Conservation (phyloP, 305 asterid species). For the Euphrasia arctica region DNA sequence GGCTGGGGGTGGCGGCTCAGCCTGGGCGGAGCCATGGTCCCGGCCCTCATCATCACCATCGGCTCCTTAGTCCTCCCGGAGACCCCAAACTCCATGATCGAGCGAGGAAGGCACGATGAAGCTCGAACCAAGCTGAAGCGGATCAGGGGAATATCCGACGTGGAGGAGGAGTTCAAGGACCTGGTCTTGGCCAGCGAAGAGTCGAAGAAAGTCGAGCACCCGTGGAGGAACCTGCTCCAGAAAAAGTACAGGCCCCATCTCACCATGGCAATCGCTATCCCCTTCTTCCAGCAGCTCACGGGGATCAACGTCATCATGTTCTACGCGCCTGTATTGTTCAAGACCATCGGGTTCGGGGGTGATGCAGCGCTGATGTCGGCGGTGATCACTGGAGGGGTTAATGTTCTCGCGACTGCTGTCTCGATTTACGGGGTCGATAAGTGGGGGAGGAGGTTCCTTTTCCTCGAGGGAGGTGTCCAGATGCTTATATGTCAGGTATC, state of each 20-base stretch:
- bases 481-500: slow-evolving; percentile 55
- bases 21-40: slow-evolving; percentile 54
- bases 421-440: slow-evolving; percentile 55
- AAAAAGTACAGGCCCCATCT: slow-evolving; percentile 53
- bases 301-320: slow-evolving; percentile 66
- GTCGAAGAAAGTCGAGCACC: slow-evolving; percentile 41
- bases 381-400: slow-evolving; percentile 52
- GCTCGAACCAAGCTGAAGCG: slow-evolving; percentile 35
- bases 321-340: slow-evolving; percentile 54
- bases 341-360: slow-evolving; percentile 50
- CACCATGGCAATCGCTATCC: slow-evolving; percentile 49
- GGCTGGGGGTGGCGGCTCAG: slow-evolving; percentile 73
- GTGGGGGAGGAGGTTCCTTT: slow-evolving; percentile 52
- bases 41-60: slow-evolving; percentile 45
- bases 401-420: slow-evolving; percentile 40
- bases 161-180: slow-evolving; percentile 48
- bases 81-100: slow-evolving; percentile 60
- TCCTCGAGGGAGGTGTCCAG: slow-evolving; percentile 56
- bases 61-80: slow-evolving; percentile 58
- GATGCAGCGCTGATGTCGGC: slow-evolving; percentile 52
- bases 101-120: slow-evolving; percentile 37
- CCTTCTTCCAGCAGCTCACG: slow-evolving; percentile 61
- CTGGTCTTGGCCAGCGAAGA: slow-evolving; percentile 48
- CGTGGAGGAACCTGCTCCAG: slow-evolving; percentile 44
- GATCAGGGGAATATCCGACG: slow-evolving; percentile 42